Evolutionary conservation across 1,139 yeast species (phyloP), one percentile per base, ranked within the genome.

Genomic region (Nadsonia commutata): DNA sequence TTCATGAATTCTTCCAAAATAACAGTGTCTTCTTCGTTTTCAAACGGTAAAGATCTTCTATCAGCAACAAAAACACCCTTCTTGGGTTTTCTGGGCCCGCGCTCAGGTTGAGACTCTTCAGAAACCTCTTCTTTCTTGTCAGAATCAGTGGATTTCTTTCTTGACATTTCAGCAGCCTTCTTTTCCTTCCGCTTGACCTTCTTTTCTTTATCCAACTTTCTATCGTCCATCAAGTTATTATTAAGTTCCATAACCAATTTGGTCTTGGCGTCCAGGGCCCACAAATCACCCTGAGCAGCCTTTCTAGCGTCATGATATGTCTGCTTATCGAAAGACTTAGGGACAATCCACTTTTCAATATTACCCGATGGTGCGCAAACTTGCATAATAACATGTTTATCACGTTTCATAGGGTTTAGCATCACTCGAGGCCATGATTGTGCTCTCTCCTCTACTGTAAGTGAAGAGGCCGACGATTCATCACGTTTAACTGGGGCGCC

Each of bases 281-380:
- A 90, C 45, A 80, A 63, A 57, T 90, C 99, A n/a, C 96, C 95
- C 55, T 77, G 74, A 36, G 63, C 65, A 0, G 84, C 75, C 58
- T 90, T 88, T 47, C 97, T 71, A 0, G 95, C 95, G 64, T 90
- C 97, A 52, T 84, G 94, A 55, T 85, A 90, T 1, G 69, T 76
- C 51, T 78, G 81, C 52, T 77, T 76, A 11, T 84, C 83, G 46
- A 75, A 70, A 20, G 94, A 78, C 57, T 80, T 82, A 1, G 97
- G 82, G 3, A 90, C 72, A 20, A 79, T 81, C 95, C 96, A 85
- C 47, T 79, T 76, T 61, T 88, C 96, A 40, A 86, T 64, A 41
- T 72, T 70, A 0, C 95, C 95, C 8, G 80, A 70, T 1, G 86
- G 74, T 0, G 88, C 76, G 66, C 96, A 86, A 2, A 86, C 74